Evolutionary conservation across 441 rosid genomes (phyloP).

Genomic region (Adansonia madagascariensis): DNA sequence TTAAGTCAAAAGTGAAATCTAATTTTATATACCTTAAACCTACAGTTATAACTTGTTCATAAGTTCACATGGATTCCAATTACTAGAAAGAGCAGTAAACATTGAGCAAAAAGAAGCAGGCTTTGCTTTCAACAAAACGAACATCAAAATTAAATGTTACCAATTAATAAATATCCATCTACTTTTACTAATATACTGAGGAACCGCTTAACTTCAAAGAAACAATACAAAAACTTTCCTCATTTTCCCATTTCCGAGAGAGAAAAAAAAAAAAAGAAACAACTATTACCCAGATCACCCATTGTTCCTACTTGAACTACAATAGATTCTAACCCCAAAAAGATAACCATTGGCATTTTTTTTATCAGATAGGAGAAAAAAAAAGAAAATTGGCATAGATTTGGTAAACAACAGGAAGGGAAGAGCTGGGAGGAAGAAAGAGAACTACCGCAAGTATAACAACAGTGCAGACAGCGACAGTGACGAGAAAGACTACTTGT

Average conservation of each 20-base stretch:
- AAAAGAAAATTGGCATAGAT: not conserved
- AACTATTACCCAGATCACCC: slow-evolving; percentile 10
- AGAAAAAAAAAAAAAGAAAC: not conserved
- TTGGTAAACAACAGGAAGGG: not conserved
- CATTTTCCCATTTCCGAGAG: too few relatives aligned
- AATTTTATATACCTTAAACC: not conserved
- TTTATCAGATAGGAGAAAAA: not conserved
- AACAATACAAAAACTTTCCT: not conserved
- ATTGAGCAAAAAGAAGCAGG: not conserved
- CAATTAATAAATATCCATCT: not conserved
- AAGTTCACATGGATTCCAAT: slow-evolving; percentile 6
- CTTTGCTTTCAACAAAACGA: slow-evolving; percentile 17
- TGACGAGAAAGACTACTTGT: slow-evolving; percentile 44
- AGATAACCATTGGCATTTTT: not conserved
- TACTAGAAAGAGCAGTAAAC: not conserved
- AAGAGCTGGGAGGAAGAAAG: not conserved
- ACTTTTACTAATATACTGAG: not conserved
- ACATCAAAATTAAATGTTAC: not conserved
- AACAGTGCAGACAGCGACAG: slow-evolving; percentile 47
- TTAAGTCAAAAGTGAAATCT: too few relatives aligned
- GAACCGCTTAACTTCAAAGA: not conserved
- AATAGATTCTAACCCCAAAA: not conserved
- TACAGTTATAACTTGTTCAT: not conserved
- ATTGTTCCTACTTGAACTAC: not conserved
- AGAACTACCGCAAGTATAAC: slow-evolving; percentile 46